Conservation (phyloP, 1,284 basidiomycete species). For the Ganoderma boninense region DNA sequence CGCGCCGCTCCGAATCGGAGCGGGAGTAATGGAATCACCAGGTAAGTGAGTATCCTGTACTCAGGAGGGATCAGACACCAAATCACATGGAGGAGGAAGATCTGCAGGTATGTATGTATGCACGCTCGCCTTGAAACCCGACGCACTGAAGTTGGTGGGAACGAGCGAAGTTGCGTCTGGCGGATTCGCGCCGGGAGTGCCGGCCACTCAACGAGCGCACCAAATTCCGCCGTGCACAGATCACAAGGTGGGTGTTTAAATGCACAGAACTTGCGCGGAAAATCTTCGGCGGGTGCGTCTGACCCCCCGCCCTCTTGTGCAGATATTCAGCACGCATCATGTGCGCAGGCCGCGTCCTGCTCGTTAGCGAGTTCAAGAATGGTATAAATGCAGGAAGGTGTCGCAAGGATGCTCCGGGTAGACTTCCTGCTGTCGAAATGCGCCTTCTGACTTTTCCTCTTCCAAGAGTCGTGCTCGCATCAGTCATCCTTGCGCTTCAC, state of each 20-base stretch:
- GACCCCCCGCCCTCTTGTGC: not conserved
- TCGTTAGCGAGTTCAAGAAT: not conserved
- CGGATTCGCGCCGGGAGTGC: not conserved
- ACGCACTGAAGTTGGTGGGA: not conserved
- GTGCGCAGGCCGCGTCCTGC: not conserved
- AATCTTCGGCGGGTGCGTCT: conserved; percentile 10
- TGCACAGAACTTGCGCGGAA: conserved; percentile 7
- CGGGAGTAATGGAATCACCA: not conserved
- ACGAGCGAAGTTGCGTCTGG: too few relatives aligned
- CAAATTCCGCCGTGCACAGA: not conserved
- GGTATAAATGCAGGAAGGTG: not conserved
- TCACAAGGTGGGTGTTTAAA: not conserved
- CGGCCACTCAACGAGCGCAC: not conserved
- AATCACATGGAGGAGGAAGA: not conserved
- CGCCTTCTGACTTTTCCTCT: not conserved
- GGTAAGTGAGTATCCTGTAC: not conserved
- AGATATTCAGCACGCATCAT: not conserved
- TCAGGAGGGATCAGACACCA: not conserved
- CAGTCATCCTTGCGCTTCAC: not conserved
- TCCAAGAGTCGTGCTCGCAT: not conserved
- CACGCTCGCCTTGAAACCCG: not conserved
- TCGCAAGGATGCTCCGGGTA: not conserved
- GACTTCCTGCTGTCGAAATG: not conserved
- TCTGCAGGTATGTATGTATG: too few relatives aligned
- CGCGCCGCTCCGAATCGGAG: conserved; percentile 27